These are phyloP conservation scores for Berberis vulgaris DNA, from an alignment of 164 flowering plant genomes.

Conservation along the genomic window DNA sequence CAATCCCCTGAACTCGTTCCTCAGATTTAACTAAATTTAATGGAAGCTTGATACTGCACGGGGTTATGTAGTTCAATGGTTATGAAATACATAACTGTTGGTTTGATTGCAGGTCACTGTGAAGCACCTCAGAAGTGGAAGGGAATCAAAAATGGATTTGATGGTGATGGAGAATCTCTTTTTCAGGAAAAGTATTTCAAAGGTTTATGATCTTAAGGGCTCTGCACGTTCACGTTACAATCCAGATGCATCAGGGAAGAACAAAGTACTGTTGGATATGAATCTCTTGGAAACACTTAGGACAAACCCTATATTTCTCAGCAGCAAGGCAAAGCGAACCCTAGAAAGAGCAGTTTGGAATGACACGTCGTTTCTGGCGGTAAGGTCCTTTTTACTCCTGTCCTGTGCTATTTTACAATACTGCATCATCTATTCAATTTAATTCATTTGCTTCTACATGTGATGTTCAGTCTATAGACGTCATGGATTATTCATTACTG, in stretches of 20 bases:
- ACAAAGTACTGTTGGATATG: slow-evolving; percentile 61
- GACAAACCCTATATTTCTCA: slow-evolving; percentile 69
- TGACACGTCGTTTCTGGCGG: slow-evolving; percentile 74
- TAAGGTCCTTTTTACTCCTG: slow-evolving; percentile 15
- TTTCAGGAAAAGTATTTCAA: slow-evolving; percentile 46
- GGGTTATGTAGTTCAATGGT: not conserved
- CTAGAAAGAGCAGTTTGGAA: slow-evolving; percentile 85
- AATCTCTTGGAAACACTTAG: slow-evolving; percentile 62
- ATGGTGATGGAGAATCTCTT: slow-evolving; percentile 94
- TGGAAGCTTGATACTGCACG: not conserved
- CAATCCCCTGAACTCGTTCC: too few species aligned
- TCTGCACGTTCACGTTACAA: slow-evolving; percentile 68
- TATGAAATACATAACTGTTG: not conserved
- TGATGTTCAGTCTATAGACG: slow-evolving; percentile 56
- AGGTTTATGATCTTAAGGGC: slow-evolving; percentile 80
- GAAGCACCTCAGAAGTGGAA: slow-evolving; percentile 59
- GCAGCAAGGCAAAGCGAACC: slow-evolving; percentile 69
- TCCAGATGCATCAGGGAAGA: slow-evolving; percentile 51
- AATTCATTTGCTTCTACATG: not conserved
- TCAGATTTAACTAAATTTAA: too few species aligned
- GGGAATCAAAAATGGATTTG: slow-evolving; percentile 65
- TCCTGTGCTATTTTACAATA: not conserved
- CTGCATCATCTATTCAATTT: not conserved
- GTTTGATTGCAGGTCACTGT: slow-evolving; percentile 37
- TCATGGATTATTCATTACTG: slow-evolving; percentile 84